phyloP scores from a whole-genome alignment of 164 flowering plant species.

The Chimonanthus praecox region DNA sequence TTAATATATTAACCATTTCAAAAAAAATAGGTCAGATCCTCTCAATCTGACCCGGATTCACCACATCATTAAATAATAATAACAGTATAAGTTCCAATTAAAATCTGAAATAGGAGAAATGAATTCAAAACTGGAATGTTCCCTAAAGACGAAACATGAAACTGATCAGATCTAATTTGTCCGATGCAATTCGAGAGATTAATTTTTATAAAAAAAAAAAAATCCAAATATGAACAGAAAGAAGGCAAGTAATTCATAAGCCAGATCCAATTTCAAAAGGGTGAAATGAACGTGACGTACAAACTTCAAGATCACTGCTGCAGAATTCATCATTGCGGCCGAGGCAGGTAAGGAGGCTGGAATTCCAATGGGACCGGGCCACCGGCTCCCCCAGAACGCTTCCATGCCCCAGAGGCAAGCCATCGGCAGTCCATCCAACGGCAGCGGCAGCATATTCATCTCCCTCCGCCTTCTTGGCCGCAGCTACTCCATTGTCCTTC shows the following conservation, averaged over 20 bases:
- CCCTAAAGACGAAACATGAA: too few relatives aligned
- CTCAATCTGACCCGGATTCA: too few relatives aligned
- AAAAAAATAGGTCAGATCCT: too few relatives aligned
- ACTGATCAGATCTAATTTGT: too few relatives aligned
- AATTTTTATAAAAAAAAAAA: too few relatives aligned
- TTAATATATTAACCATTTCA: too few relatives aligned
- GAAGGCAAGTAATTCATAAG: not conserved
- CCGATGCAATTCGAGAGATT: too few relatives aligned
- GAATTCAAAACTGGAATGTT: too few relatives aligned
- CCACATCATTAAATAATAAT: too few relatives aligned
- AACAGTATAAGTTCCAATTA: too few relatives aligned
- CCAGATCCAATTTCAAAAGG: not conserved
- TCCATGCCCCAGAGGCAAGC: slow-evolving; percentile 59
- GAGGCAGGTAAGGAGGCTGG: slow-evolving; percentile 66
- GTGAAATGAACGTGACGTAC: slow-evolving; percentile 36
- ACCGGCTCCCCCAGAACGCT: slow-evolving; percentile 70
- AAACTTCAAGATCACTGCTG: slow-evolving; percentile 98
- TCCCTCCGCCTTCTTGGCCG: slow-evolving; percentile 6
- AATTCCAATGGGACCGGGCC: slow-evolving; percentile 56
- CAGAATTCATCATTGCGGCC: slow-evolving; percentile 85
- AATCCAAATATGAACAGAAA: not conserved
- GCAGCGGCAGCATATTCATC: not conserved
- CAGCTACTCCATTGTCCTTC: not conserved
- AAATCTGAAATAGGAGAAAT: too few relatives aligned
- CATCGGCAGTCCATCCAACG: slow-evolving; percentile 63